Conservation (phyloP, 2,329 filamentous ascomycete genomes). For the Sarocladium oryzae region DNA sequence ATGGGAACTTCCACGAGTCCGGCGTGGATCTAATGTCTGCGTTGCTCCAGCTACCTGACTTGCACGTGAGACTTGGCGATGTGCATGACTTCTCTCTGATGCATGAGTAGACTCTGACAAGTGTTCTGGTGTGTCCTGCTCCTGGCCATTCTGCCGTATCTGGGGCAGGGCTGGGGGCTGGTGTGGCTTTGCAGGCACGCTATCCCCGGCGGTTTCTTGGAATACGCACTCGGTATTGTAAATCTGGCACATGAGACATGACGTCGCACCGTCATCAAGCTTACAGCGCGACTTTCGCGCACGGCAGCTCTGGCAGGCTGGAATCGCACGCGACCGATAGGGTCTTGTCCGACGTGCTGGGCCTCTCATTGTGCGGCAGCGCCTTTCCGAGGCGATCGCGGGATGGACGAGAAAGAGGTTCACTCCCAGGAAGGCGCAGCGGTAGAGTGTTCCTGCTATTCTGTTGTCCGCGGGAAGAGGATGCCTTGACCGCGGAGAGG, state of each 20-base stretch:
- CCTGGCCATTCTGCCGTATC: constrained; percentile 2
- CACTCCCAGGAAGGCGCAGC: background rate
- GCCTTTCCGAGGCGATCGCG: background rate
- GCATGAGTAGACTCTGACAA: background rate
- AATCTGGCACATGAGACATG: constrained; percentile 51
- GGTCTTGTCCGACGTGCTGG: constrained; percentile 28
- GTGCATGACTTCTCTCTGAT: background rate
- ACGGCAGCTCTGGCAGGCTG: constrained; percentile 54
- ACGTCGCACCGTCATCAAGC: constrained; percentile 43
- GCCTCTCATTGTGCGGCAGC: background rate
- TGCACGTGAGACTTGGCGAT: background rate
- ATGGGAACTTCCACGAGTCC: background rate
- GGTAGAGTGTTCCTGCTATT: background rate
- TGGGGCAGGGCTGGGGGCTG: background rate
- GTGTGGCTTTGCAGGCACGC: background rate
- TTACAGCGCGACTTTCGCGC: constrained; percentile 57
- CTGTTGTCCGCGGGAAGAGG: background rate
- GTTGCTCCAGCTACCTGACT: background rate
- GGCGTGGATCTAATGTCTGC: background rate
- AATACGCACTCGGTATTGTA: constrained; percentile 52
- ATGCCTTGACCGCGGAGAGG: background rate
- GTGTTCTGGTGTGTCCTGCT: background rate
- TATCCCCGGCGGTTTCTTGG: constrained; percentile 23
- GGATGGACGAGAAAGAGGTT: background rate
- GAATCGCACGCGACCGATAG: constrained; percentile 55